Conservation (phyloP, 306 rosid genomes). For the Begonia fuchsioides region DNA sequence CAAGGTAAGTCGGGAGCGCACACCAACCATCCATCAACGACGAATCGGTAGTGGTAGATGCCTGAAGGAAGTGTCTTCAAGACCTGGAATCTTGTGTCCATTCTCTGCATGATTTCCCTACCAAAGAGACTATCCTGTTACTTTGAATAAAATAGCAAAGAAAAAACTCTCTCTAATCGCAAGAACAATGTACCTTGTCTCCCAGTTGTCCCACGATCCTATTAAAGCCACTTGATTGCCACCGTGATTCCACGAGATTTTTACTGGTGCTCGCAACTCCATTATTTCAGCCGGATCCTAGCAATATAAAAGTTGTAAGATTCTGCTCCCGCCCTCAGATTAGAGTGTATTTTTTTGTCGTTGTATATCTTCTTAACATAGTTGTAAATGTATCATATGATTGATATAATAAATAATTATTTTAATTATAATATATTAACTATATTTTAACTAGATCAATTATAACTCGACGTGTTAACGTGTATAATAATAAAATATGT, state of each 20-base stretch:
- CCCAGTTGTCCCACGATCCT: constrained; percentile 93
- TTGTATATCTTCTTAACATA: no score
- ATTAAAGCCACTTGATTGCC: constrained; percentile 42
- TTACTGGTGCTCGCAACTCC: constrained; percentile 11
- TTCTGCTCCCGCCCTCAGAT: no score
- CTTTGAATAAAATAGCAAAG: neutral
- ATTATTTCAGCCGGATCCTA: constrained; percentile 8
- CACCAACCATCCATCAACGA: constrained; percentile 36
- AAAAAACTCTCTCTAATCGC: neutral
- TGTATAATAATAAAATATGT: no score
- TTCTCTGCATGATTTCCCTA: constrained; percentile 37
- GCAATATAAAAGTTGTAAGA: no score
- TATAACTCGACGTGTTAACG: no score
- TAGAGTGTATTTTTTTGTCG: no score
- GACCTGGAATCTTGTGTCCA: constrained; percentile 15
- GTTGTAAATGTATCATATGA: no score
- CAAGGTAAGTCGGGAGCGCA: constrained; percentile 52
- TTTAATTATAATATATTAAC: no score
- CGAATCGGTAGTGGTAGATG: constrained; percentile 42
- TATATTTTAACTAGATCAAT: no score
- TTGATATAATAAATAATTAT: no score
- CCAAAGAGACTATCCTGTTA: constrained; percentile 6
- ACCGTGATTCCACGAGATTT: constrained; percentile 59
- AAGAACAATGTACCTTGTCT: constrained; percentile 19
- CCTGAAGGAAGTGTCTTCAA: constrained; percentile 28